These are phyloP conservation scores for Pisolithus albus DNA, from an alignment of 768 basidiomycete genomes.

Conservation along the genomic window DNA sequence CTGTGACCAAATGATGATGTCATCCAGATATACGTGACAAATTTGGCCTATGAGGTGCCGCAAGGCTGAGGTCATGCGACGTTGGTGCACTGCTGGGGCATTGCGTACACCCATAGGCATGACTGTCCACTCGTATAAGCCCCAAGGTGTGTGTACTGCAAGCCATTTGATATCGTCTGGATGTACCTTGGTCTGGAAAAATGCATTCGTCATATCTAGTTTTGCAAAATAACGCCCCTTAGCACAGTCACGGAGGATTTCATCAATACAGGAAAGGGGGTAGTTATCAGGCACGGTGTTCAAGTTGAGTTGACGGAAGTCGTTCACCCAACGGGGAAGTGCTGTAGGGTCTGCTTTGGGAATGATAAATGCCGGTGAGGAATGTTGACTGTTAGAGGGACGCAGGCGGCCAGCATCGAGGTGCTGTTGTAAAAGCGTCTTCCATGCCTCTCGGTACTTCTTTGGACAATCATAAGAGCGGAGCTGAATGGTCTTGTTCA, in stretches of 20 bases:
- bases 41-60: too few species aligned
- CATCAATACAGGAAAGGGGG: conserved; percentile 15
- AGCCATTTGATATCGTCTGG: too few species aligned
- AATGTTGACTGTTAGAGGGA: conserved; percentile 17
- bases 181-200: too few species aligned
- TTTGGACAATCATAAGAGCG: conserved; percentile 14
- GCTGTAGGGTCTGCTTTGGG: conserved; percentile 15
- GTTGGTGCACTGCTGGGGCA: too few species aligned
- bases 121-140: too few species aligned
- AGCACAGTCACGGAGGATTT: conserved; percentile 6
- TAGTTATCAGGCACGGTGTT: conserved; percentile 19
- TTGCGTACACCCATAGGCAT: too few species aligned
- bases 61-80: too few species aligned
- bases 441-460: conserved; percentile 24
- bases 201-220: too few species aligned
- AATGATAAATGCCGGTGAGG: conserved; percentile 21
- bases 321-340: conserved; percentile 13
- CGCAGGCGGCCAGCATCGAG: conserved; percentile 23
- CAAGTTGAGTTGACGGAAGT: conserved; percentile 11
- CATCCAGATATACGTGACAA: too few species aligned
- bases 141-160: too few species aligned
- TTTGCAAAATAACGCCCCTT: too few species aligned
- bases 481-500: conserved; percentile 4
- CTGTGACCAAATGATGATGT: too few species aligned
- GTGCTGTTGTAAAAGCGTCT: conserved; percentile 25